Evolutionary conservation across 805 yeast species (phyloP).

Genomic region (Zygoascus biomembranicola): DNA sequence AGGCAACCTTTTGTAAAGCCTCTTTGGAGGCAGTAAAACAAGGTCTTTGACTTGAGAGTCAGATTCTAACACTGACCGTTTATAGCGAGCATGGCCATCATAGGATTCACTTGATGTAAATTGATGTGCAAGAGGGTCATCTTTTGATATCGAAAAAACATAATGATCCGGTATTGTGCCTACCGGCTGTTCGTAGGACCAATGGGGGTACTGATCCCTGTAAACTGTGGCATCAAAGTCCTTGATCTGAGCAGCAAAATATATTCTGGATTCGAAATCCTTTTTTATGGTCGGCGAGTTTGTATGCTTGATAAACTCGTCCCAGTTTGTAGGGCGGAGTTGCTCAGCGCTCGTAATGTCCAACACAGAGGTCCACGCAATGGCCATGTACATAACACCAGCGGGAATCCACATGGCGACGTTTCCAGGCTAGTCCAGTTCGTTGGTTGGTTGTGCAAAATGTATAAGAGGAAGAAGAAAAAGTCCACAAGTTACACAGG

Average conservation of each 20-base stretch:
- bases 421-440: too few relatives aligned
- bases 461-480: too few relatives aligned
- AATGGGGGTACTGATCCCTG: slow-evolving; percentile 18
- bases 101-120: not conserved
- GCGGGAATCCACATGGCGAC: too few relatives aligned
- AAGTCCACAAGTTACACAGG: too few relatives aligned
- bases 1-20: slow-evolving; percentile 13
- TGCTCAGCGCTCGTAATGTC: not conserved
- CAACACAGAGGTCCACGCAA: not conserved
- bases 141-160: slow-evolving; percentile 49
- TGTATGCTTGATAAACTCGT: slow-evolving; percentile 1
- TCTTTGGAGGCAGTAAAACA: not conserved
- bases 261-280: slow-evolving; percentile 45
- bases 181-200: slow-evolving; percentile 57
- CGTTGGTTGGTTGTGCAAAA: too few relatives aligned
- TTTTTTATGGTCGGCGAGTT: slow-evolving; percentile 18
- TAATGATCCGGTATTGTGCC: slow-evolving; percentile 54
- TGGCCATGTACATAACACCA: not conserved
- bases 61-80: not conserved
- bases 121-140: not conserved
- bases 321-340: slow-evolving; percentile 4
- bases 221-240: slow-evolving; percentile 20
- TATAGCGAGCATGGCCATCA: not conserved
- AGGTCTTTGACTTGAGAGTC: not conserved
- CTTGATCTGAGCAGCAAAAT: slow-evolving; percentile 52